Base-by-base conservation (phyloP, 1,284 basidiomycete genomes). In the Boletus albobrunnescens region DNA sequence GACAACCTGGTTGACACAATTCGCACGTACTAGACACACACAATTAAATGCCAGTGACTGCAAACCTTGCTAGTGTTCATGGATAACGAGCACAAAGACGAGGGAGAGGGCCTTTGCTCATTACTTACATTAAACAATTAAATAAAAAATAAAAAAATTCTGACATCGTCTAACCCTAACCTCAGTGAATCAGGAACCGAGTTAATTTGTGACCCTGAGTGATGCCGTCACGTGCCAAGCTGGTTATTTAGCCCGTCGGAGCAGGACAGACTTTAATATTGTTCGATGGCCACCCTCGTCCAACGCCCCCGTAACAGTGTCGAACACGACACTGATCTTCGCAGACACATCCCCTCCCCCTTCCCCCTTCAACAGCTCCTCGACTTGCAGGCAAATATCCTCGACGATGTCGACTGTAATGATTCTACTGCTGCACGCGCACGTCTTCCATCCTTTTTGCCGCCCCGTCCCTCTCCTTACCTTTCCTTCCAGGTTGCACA, bases 281-380 rank as follows among this genome's bases (percentile, higher is more conserved):
- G n/a, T 13, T n/a, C 26, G 20, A 65, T 62, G 63, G 64, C 63
- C 14, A 67, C 66, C 36, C 63, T 67, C 41, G 35, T 49, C 10
- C 63, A 57, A n/a, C n/a, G n/a, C 36, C 24, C 36, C 8, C 50
- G 46, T 30, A 23, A 6, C 44, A 22, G 22, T 6, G 46, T 38
- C 9, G 36, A 41, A 10, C 27, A 46, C 10, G 33, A 11, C 4
- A 4, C 36, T 3, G 54, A 55, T 14, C 31, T 61, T 11, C 56
- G 19, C 2, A 24, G 24, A 1, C 42, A 31, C 12, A 41, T 72
- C 9, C 71, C 70, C 14, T 52, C 59, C 4, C 71, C 71, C 0
- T 72, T 73, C 36, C 71, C 71, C 1, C 33, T 47, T 0, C 49
- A 62, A 0, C 44, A 36, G 4, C 50, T 65, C 36, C 8, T 30